These are phyloP conservation scores for Moricandia moricandioides DNA, from an alignment of 345 rosid species.

Conservation along the genomic window DNA sequence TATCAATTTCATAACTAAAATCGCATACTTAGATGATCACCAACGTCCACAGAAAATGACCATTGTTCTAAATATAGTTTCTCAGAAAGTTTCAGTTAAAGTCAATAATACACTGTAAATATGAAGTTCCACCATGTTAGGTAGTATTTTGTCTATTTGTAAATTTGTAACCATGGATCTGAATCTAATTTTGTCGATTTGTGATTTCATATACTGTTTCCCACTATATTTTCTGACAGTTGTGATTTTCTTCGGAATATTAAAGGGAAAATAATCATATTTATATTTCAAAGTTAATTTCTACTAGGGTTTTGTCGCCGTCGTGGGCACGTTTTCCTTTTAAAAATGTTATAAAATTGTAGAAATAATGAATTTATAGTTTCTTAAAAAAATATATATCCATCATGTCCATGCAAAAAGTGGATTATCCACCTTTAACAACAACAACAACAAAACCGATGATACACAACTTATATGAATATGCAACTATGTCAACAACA, in stretches of 20 bases:
- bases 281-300: neutral
- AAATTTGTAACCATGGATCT: conserved; percentile 22
- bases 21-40: neutral
- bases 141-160: neutral
- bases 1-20: neutral
- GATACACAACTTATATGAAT: neutral
- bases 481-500: neutral
- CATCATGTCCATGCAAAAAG: neutral
- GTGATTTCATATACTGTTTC: conserved; percentile 2
- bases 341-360: neutral
- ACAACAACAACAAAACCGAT: neutral
- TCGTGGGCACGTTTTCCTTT: conserved; percentile 29
- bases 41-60: no score
- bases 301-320: conserved; percentile 17
- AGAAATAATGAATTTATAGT: neutral
- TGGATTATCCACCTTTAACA: neutral
- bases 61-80: no score
- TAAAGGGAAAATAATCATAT: no score
- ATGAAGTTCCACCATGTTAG: neutral
- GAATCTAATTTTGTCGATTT: conserved; percentile 27
- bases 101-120: neutral
- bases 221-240: conserved; percentile 4
- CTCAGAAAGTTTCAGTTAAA: neutral
- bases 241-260: neutral
- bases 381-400: neutral